Evolutionary conservation across 495 filamentous ascomycete species (phyloP).

Genomic region (Penicillium herquei): DNA sequence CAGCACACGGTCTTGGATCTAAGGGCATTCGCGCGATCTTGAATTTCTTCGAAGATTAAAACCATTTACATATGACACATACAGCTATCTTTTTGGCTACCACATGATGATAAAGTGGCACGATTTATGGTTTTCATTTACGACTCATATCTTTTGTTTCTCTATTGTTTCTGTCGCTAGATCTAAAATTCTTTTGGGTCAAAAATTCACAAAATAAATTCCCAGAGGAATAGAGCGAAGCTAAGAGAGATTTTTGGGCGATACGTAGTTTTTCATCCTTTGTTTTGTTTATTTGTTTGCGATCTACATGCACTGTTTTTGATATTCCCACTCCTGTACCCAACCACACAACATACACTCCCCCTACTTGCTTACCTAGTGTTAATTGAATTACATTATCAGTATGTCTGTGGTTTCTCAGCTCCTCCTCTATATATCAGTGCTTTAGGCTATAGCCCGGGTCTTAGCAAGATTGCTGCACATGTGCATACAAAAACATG

Average conservation of each 20-base stretch:
- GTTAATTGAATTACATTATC: background rate
- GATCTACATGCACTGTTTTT: background rate
- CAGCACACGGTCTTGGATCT: constrained; percentile 73
- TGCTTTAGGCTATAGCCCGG: too few relatives aligned
- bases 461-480: too few relatives aligned
- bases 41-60: constrained; percentile 76
- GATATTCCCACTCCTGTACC: constrained; percentile 31
- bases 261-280: background rate
- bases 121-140: constrained; percentile 6
- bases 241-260: constrained; percentile 2
- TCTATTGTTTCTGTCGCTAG: background rate
- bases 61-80: background rate
- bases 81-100: background rate
- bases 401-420: too few relatives aligned
- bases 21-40: constrained; percentile 72
- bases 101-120: background rate
- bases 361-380: background rate
- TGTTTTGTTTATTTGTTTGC: background rate
- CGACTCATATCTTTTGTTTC: background rate
- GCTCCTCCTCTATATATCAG: too few relatives aligned
- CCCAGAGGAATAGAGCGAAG: background rate
- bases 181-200: background rate
- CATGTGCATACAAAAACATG: too few relatives aligned
- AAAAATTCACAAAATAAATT: constrained; percentile 3
- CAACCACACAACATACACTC: constrained; percentile 12